Evolutionary conservation across 1,139 yeast genomes (phyloP), one percentile per base, ranked within the genome.

Genomic region (Pichia inconspicua): DNA sequence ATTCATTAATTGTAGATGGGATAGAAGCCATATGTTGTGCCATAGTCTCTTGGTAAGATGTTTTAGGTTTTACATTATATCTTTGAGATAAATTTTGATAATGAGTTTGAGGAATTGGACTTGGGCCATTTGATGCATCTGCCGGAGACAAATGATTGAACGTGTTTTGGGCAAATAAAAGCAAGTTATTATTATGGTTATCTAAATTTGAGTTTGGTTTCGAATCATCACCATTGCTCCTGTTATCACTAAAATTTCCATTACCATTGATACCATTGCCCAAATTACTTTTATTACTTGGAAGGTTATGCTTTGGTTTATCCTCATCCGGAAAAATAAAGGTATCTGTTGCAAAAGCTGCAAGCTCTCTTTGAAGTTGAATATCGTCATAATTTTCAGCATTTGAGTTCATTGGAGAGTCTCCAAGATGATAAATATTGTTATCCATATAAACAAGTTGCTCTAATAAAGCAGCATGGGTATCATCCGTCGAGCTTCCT

Each of bases 281-380:
- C 27, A 44, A 37, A 19, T 40, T 45, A 22, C 28, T 38, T 28
- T 36, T 42, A 34, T 41, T 19, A 8, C n/a, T 3, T 25, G 51
- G 43, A 1, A 45, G 41, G 37, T 32, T 11, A n/a, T 50, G 50
- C 15, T 50, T 64, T 4, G 82, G 82, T 61, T 83, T 82, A 40
- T 82, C 89, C 60, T 84, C 90, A 60, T 84, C 92, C 0, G 89
- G 88, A 60, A 84, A 84, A 4, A 84, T 75, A 56, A 84, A 84
- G 9, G 84, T 74, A 53, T 83, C 89, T 58, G 84, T 89, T 1
- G 89, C 90, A 71, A 84, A 84, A 1, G 88, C 89, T 17, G 88
- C 84, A 55, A 84, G 70, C 61, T 84, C 92, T 35, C 83, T 78
- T 30, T 84, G 78, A 30, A 83, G 66, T 55, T 83, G 83, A 4